Conservation (phyloP, 768 basidiomycete species). For the Rhizopogon roseolus region DNA sequence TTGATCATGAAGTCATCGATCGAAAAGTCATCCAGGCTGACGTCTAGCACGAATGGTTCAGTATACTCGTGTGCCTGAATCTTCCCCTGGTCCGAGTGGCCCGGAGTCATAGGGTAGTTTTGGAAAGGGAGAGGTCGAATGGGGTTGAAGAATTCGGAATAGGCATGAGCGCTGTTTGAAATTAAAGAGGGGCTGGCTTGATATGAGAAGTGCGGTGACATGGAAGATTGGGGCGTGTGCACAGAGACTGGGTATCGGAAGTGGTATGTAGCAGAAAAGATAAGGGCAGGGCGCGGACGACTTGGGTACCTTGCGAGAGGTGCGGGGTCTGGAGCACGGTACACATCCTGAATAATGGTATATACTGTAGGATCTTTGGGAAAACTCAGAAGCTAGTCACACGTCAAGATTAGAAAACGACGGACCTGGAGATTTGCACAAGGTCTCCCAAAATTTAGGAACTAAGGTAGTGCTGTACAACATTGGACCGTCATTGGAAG, state of each 20-base stretch:
- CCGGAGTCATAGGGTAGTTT: not conserved
- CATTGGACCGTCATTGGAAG: conserved; percentile 26
- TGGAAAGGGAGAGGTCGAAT: conserved; percentile 6
- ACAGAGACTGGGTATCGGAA: conserved; percentile 38
- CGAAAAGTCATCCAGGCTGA: conserved; percentile 19
- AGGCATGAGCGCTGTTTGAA: not conserved
- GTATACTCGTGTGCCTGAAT: conserved; percentile 2
- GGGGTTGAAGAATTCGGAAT: not conserved
- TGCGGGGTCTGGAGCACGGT: conserved; percentile 21
- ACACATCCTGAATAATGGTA: conserved; percentile 63
- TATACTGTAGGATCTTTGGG: conserved; percentile 60
- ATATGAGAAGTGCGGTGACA: conserved; percentile 4
- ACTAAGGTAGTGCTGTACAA: conserved; percentile 60
- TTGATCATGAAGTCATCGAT: conserved; percentile 19
- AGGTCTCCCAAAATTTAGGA: conserved; percentile 60
- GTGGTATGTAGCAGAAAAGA: conserved; percentile 58
- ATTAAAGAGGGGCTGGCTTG: not conserved
- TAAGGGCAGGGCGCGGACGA: conserved; percentile 25
- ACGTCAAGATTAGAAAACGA: not conserved
- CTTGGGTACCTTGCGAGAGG: conserved; percentile 13
- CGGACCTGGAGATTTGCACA: conserved; percentile 51
- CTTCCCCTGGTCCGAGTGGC: not conserved
- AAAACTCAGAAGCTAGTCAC: conserved; percentile 12
- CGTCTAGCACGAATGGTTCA: conserved; percentile 26
- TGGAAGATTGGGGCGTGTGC: conserved; percentile 11